Conservation (phyloP, 345 rosid genomes). For the Streptanthus diversifolius region DNA sequence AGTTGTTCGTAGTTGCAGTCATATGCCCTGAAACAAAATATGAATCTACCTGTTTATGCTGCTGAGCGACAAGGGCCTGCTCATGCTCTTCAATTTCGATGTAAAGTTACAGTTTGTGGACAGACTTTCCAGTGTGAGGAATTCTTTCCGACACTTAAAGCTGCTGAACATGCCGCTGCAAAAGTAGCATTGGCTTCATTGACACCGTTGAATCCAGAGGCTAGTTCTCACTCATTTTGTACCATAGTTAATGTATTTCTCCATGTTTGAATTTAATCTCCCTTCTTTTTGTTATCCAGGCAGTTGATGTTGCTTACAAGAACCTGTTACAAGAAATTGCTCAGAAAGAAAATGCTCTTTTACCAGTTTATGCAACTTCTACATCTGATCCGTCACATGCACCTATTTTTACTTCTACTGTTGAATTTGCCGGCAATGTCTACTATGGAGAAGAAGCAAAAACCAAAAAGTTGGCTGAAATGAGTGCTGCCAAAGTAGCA, state of each 20-base stretch:
- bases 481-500: too few species aligned
- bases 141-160: slow-evolving; percentile 43
- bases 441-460: too few species aligned
- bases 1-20: too few species aligned
- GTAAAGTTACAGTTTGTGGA: slow-evolving; percentile 41
- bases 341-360: slow-evolving; percentile 37
- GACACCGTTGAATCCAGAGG: slow-evolving; percentile 34
- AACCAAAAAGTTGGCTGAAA: too few species aligned
- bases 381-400: slow-evolving; percentile 48
- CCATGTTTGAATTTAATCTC: not conserved
- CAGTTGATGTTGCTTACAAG: slow-evolving; percentile 43
- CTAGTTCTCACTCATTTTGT: slow-evolving; percentile 1
- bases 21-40: too few species aligned
- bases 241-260: not conserved
- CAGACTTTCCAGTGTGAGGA: slow-evolving; percentile 38
- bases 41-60: too few species aligned
- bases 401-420: too few species aligned
- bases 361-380: slow-evolving; percentile 46
- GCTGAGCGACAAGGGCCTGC: slow-evolving; percentile 49
- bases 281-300: slow-evolving; percentile 33
- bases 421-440: too few species aligned
- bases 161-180: too few species aligned
- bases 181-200: slow-evolving; percentile 47
- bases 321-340: slow-evolving; percentile 55
- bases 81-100: too few species aligned